Conservation (phyloP, 768 basidiomycete species). For the Neoboletus brunneissimus region DNA sequence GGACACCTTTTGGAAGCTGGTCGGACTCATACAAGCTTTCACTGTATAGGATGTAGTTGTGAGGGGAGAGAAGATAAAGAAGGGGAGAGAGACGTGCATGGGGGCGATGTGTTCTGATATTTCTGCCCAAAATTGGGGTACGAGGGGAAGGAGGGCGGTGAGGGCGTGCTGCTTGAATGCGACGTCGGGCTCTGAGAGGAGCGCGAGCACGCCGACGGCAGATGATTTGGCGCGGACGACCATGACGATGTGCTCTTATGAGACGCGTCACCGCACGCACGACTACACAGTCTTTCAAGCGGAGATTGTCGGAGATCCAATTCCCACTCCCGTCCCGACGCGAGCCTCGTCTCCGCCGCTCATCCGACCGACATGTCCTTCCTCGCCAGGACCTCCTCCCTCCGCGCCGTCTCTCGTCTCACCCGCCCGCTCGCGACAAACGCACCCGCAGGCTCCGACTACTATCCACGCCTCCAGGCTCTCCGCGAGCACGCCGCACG, state of each 20-base stretch:
- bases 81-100: conserved; percentile 57
- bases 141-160: conserved; percentile 73
- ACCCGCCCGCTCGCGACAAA: conserved; percentile 39
- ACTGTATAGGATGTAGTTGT: conserved; percentile 40
- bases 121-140: conserved; percentile 97
- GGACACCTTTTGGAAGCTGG: conserved; percentile 67
- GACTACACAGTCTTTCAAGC: conserved; percentile 25
- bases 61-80: conserved; percentile 7
- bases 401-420: conserved; percentile 42
- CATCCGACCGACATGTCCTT: conserved; percentile 41
- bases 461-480: conserved; percentile 51
- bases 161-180: conserved; percentile 92
- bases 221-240: conserved; percentile 74
- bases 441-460: conserved; percentile 40
- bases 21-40: conserved; percentile 88
- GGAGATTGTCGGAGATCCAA: conserved; percentile 31
- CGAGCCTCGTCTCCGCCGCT: conserved; percentile 22
- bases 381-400: conserved; percentile 44
- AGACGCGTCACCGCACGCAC: conserved; percentile 42
- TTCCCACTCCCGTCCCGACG: conserved; percentile 19
- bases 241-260: conserved; percentile 39
- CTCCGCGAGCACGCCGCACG: conserved; percentile 65
- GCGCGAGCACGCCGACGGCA: conserved; percentile 85
- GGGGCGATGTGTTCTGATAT: conserved; percentile 90
- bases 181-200: conserved; percentile 85